Base-by-base conservation (phyloP, 1,139 yeast species). In the Debaryomyces robertsiae region DNA sequence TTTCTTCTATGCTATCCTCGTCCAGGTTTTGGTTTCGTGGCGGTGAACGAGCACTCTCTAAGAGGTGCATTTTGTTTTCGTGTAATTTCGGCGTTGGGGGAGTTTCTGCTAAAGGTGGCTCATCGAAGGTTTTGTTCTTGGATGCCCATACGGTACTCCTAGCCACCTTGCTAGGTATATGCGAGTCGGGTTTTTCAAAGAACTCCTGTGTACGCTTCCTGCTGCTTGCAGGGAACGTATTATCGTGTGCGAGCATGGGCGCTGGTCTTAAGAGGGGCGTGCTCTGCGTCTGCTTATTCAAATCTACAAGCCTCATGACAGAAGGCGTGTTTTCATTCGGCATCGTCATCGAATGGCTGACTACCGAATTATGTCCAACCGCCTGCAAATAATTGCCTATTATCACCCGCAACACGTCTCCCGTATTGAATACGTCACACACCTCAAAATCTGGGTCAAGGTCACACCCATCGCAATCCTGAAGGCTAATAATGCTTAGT, bases 371-470 rank as follows among this genome's bases (percentile, higher is more conserved):
- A 30, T 27, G 28, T 15, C 34, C 17, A 28, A 27, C 9, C 7
- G 24, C 30, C 32, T 38, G 41, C 6, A 57, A 53, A 4, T 71
- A 76, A 43, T 70, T 68, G 22, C 63, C 62, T n/a, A 81, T 67
- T 3, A 82, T 54, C 1, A 83, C 82, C 37, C 83, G 64, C 11
- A 85, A 69, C 3, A 76, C 60, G 46, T 79, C 82, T 31, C 78
- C 80, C 19, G 71, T 65, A 24, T 65, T 71, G 53, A 86, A 83
- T 6, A 84, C 81, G 49, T 84, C 88, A 6, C 73, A 73, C 0
- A 81, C 82, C 3, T 60, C 47, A 50, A 81, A 86, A 44, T 85
- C 95, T 0, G 90, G 89, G 58, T 86, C 95, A 48, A 87, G 63
- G 57, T 87, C 95, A 52, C 90, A 84, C 45, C 73, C 72, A 44